phyloP scores from a whole-genome alignment of 1,284 basidiomycete genomes.

The Ustilago trichophora region DNA sequence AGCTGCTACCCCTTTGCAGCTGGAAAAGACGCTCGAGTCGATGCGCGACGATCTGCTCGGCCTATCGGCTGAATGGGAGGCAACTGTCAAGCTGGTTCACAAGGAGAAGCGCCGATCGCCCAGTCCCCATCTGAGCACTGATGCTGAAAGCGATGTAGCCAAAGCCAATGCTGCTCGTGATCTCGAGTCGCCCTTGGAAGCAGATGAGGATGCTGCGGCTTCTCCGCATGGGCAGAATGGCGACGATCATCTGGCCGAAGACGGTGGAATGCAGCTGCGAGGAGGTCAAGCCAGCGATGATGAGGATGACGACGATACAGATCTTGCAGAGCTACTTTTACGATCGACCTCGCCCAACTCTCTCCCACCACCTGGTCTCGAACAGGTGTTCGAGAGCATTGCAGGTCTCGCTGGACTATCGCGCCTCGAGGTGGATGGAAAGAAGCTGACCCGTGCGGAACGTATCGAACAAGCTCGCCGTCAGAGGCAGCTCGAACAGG shows the following conservation, averaged over 20 bases:
- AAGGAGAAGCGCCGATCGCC: conserved; percentile 38
- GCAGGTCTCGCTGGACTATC: conserved; percentile 39
- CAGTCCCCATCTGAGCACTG: conserved; percentile 20
- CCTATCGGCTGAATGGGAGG: conserved; percentile 62
- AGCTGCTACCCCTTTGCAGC: conserved; percentile 9
- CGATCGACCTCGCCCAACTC: conserved; percentile 49
- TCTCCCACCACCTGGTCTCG: conserved; percentile 55
- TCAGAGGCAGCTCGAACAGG: conserved; percentile 37
- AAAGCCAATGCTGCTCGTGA: conserved; percentile 19
- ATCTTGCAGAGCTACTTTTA: conserved; percentile 31
- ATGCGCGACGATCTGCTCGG: conserved; percentile 59
- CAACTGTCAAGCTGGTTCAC: conserved; percentile 48
- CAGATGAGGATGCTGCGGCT: conserved; percentile 51
- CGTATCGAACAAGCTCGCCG: conserved; percentile 43
- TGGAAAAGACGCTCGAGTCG: conserved; percentile 50
- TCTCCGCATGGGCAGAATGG: not conserved
- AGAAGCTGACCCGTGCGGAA: conserved; percentile 51
- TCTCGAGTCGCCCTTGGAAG: conserved; percentile 50
- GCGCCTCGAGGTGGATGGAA: conserved; percentile 2
- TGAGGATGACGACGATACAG: conserved; percentile 37
- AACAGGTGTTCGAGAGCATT: conserved; percentile 61
- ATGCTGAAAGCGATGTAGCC: conserved; percentile 14
- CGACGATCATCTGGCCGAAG: not conserved
- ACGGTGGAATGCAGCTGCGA: not conserved
- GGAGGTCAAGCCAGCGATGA: conserved; percentile 5